Evolutionary conservation across 2,329 filamentous ascomycete genomes (phyloP).

Genomic region (Sarocladium oryzae): DNA sequence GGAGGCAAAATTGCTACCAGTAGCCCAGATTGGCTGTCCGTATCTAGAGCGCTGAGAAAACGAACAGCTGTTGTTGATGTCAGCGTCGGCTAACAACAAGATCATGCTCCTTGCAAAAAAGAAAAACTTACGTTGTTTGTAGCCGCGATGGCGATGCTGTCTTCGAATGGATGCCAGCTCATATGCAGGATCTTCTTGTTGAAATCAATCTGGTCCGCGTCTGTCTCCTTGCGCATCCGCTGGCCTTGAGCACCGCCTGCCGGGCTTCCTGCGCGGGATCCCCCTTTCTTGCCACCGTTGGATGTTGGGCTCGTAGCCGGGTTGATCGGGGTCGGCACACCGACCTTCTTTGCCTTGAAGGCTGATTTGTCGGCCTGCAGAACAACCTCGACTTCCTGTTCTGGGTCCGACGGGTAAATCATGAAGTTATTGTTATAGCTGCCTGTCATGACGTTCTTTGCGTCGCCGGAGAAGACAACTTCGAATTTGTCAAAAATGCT

Average conservation of each 20-base stretch:
- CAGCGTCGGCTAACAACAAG: not conserved
- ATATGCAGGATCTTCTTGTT: conserved; percentile 99
- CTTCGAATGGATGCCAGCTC: conserved; percentile 99
- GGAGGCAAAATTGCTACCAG: not conserved
- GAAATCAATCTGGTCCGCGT: conserved; percentile 98
- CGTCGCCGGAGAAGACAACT: conserved; percentile 96
- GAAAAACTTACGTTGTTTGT: conserved; percentile 87
- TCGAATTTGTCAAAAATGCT: conserved; percentile 99
- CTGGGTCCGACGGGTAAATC: conserved; percentile 96
- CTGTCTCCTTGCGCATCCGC: conserved; percentile 97
- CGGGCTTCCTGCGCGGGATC: conserved; percentile 82
- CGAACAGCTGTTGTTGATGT: conserved; percentile 53
- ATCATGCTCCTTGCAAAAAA: not conserved
- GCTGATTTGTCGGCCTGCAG: conserved; percentile 97
- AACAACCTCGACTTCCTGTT: conserved; percentile 95
- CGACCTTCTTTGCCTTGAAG: conserved; percentile 99
- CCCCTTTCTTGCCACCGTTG: conserved; percentile 77
- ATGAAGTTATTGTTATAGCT: conserved; percentile 99
- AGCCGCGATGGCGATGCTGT: conserved; percentile 98
- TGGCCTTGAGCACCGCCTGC: conserved; percentile 73
- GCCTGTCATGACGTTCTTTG: conserved; percentile 98
- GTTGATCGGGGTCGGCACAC: conserved; percentile 95
- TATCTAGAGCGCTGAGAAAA: conserved; percentile 66
- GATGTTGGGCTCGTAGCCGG: conserved; percentile 64
- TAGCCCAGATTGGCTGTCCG: conserved; percentile 9